Conservation (phyloP, 176 grass and related monocot genomes). For the bread wheat (Triticum aestivum) region DNA sequence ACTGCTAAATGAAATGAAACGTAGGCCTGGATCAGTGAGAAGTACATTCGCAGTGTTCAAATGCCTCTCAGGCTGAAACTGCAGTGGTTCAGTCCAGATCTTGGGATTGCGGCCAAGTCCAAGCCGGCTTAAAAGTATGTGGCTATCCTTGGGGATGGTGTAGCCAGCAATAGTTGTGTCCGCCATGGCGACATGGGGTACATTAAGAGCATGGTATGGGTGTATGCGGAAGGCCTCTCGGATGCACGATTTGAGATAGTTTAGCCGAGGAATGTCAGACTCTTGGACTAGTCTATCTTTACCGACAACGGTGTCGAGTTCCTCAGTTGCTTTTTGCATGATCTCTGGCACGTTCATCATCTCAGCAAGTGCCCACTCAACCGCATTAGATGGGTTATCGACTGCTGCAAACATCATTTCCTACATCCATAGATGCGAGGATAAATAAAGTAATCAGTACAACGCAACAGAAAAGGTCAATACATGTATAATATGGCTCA, state of each 20-base stretch:
- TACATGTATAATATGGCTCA: neutral
- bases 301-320: neutral
- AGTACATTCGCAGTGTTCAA: neutral
- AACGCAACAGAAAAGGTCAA: neutral
- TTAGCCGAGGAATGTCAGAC: neutral
- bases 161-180: neutral
- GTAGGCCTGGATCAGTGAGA: slow-evolving; percentile 31
- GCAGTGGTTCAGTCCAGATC: neutral
- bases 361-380: too few relatives aligned
- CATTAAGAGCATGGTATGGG: neutral
- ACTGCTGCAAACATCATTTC: neutral
- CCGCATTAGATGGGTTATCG: neutral
- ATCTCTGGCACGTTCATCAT: neutral
- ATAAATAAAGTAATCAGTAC: neutral
- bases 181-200: neutral
- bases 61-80: neutral
- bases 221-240: neutral
- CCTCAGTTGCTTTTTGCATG: neutral
- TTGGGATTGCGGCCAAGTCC: neutral
- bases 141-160: neutral
- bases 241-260: neutral
- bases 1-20: slow-evolving; percentile 37
- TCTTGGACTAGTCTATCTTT: neutral
- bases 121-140: neutral
- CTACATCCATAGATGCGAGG: neutral